These are phyloP conservation scores for Graphilbum sp. DNA, from an alignment of 2,329 filamentous ascomycete genomes.

Conservation along the genomic window DNA sequence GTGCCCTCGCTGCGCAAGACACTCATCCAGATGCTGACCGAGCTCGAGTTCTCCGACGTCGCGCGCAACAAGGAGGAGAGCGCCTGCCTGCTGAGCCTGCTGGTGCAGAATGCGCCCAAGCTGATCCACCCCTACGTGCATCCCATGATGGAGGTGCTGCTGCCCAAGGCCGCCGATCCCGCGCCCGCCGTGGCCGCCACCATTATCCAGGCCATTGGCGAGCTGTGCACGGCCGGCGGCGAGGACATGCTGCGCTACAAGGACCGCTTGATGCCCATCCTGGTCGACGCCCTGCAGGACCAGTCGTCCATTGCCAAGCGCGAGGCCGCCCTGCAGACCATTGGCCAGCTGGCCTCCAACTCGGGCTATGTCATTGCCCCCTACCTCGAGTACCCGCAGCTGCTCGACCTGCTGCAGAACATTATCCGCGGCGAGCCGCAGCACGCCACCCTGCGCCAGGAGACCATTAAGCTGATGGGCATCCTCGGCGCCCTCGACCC, in stretches of 20 bases:
- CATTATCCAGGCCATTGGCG: conserved; percentile 87
- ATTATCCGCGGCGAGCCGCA: conserved; percentile 86
- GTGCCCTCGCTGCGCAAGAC: conserved; percentile 91
- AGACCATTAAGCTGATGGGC: conserved; percentile 93
- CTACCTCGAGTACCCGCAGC: conserved; percentile 85
- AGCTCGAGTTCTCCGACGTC: conserved; percentile 91
- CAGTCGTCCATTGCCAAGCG: conserved; percentile 80
- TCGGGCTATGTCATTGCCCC: conserved; percentile 96
- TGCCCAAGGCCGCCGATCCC: conserved; percentile 76
- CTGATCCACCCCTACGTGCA: conserved; percentile 95
- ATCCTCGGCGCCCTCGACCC: conserved; percentile 90
- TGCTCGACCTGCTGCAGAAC: conserved; percentile 80
- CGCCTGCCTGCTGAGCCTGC: conserved; percentile 76
- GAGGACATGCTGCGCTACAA: conserved; percentile 90
- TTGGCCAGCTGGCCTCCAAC: conserved; percentile 87
- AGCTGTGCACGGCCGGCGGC: conserved; percentile 84
- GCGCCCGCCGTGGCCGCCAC: conserved; percentile 84
- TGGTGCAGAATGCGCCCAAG: conserved; percentile 83
- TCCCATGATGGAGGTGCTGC: conserved; percentile 84
- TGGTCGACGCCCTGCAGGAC: conserved; percentile 86
- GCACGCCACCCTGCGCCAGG: conserved; percentile 68
- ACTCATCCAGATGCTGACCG: conserved; percentile 87
- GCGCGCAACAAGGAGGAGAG: conserved; percentile 92
- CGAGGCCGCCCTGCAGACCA: conserved; percentile 75
- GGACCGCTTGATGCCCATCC: conserved; percentile 82